Base-by-base conservation (phyloP, 306 rosid genomes). In the Prunus campanulata region DNA sequence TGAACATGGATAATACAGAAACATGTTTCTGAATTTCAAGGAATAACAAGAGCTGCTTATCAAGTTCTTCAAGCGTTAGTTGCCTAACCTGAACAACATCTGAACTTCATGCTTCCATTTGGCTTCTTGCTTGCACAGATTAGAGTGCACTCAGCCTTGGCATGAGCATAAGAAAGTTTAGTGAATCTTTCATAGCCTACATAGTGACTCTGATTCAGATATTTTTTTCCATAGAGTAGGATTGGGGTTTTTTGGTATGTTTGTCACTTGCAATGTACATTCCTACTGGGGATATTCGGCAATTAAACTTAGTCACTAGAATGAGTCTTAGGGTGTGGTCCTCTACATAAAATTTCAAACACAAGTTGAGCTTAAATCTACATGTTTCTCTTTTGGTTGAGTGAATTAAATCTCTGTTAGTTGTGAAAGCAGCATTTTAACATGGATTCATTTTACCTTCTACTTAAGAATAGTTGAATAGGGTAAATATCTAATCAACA, bases 401-500 rank as follows among this genome's bases (percentile, higher is more conserved):
- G 69, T 32, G 4, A 64, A 35, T 18, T 18, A 27, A 30, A 48
- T 74, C 59, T 77, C 24, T 14, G 68, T 60, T 52, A 52, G 30
- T 56, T 72, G 24, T 24, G 65, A 61, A 35, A 68, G 54, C 51
- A 56, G 32, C 68, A 48, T 57, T 75, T 71, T 79, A 30, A 29
- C 74, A 67, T 63, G 49, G 61, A 42, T 79, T 68, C 19, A 66
- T 65, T 48, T 75, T 54, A 29, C 49, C 66, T 75, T 48, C 68
- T n/a, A 51, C 35, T 35, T 29, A 56, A 60, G 74, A n/a, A 5
- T 30, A 2, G n/a, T 24, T 14, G 46, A 29, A 15, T 65, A n/a
- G 66, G 54, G 32, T 74, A 39, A 66, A 65, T 49, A 48, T 72
- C 77, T 86, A 66, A 85, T 48, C 70, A 29, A 46, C 61, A n/a